phyloP scores from a whole-genome alignment of 306 rosid species.

The Cucurbita argyrosperma region DNA sequence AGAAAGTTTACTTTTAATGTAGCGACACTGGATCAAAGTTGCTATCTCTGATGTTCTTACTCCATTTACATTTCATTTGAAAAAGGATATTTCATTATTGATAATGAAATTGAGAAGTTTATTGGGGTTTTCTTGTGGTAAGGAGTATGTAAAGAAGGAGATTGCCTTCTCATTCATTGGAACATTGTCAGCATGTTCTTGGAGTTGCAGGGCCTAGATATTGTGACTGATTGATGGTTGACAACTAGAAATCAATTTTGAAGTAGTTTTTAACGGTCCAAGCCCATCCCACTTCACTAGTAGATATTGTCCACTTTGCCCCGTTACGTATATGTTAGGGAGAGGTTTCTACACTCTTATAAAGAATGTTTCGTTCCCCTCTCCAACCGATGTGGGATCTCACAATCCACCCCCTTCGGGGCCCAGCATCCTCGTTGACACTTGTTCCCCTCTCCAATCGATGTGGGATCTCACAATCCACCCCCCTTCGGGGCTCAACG shows the following conservation, averaged over 20 bases:
- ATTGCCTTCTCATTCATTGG: background rate
- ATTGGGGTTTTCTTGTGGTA: background rate
- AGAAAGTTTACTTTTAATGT: background rate
- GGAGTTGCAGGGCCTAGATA: background rate
- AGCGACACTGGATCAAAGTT: background rate
- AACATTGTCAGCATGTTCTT: background rate
- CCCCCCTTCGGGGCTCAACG: too few relatives aligned
- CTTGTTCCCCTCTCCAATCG: too few relatives aligned
- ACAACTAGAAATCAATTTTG: background rate
- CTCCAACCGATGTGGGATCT: too few relatives aligned
- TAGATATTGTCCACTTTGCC: too few relatives aligned
- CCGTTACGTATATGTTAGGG: too few relatives aligned
- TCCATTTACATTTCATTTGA: background rate
- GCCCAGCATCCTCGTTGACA: too few relatives aligned
- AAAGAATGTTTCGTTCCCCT: too few relatives aligned
- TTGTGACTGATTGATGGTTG: background rate
- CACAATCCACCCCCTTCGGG: too few relatives aligned
- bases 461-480: too few relatives aligned
- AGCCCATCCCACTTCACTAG: too few relatives aligned
- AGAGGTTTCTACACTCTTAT: too few relatives aligned
- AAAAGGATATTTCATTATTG: background rate
- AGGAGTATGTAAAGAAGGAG: background rate
- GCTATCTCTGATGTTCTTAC: background rate
- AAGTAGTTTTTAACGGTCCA: too few relatives aligned
- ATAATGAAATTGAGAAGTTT: background rate